Evolutionary conservation across 495 filamentous ascomycete species (phyloP), one percentile per base, ranked within the genome.

Genomic region (Pseudoneurospora amorphoporcata): DNA sequence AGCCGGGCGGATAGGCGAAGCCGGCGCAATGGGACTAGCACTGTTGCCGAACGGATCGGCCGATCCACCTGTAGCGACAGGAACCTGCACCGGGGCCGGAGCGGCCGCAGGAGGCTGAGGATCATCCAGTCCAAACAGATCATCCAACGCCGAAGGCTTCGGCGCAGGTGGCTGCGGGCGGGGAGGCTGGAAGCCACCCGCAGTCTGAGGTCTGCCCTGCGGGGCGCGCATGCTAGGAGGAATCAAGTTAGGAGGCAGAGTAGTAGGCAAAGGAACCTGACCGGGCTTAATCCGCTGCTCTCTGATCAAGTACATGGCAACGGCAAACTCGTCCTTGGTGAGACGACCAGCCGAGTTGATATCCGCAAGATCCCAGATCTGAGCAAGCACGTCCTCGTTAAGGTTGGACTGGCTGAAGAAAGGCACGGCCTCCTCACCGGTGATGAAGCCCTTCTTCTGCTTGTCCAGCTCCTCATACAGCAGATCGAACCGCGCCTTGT

Each of bases 321-420:
- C 94, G 0, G 95, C 95, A 78, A 99, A 99, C 77, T 96, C 94
- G 79, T 99, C 95, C 71, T 87, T 86, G 41, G 85, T 94, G 47
- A 99, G 84, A 72, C 90, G 90, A 10, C 95, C 95, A 71, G 94
- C 92, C 17, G 92, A 94, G 74, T 91, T 92, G 79, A 98, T 95
- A 85, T 98, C 95, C 7, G 96, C 92, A 32, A 99, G 86, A 79
- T 99, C 96, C 95, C 95, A 99, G 73, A 99, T 96, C 75, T 93
- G 90, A n/a, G 96, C 95, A 19, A 99, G 86, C 8, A 89, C 89
- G 78, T 97, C 96, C 75, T 98, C 95, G 0, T 94, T 87, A 9
- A 99, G 86, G 71, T 92, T 91, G 2, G 95, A 97, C 79, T 97
- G 92, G 79, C 92, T 93, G 79, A 99, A 94, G 80, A 98, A 99